Evolutionary conservation across 78 protist species (phyloP), one percentile per base, ranked within the genome.

Genomic region (Planoprotostelium fungivorum): DNA sequence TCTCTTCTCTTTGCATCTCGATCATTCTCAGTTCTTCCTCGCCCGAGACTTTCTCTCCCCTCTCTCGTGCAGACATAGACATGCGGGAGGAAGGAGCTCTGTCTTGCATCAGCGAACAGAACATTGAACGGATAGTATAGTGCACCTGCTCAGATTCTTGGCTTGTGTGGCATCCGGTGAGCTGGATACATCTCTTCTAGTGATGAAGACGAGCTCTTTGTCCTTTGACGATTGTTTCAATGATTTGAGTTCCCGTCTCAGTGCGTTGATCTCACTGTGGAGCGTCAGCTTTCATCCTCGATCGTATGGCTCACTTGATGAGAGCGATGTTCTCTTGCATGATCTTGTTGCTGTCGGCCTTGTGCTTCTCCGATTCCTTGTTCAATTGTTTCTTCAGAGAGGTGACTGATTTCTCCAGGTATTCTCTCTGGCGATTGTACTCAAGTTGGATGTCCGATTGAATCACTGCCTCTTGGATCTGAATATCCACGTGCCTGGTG

Each of bases 321-420:
- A 95, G 93, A 1, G 37, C 10, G 0, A 95, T 90, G 86, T 95
- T 95, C 92, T 95, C 97, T 39, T 87, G 86, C 96, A 95, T 93
- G 86, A 95, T 87, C 63, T 90, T 88, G 37, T 0, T 23, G 86
- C 9, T 84, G 86, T 93, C 97, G 0, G 84, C 34, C 84, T n/a
- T 38, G 93, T 90, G 95, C n/a, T 35, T 34, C 87, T 91, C 94
- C 36, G 35, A 28, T 89, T 88, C 95, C 85, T 93, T 89, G 31
- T 23, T 1, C 37, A 93, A 90, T 92, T 95, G 91, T 36, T 38
- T 36, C 94, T 91, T 86, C 51, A 95, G 93, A 1, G 88, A 29
- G 38, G 91, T 93, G 51, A 95, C 95, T 0, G 93, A 39, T n/a
- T 84, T 37, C 86, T 91, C 91, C 29, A 95, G 92, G 90, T 87